Evolutionary conservation across 1,284 basidiomycete genomes (phyloP).

Genomic region (Microbotryum scabiosae): DNA sequence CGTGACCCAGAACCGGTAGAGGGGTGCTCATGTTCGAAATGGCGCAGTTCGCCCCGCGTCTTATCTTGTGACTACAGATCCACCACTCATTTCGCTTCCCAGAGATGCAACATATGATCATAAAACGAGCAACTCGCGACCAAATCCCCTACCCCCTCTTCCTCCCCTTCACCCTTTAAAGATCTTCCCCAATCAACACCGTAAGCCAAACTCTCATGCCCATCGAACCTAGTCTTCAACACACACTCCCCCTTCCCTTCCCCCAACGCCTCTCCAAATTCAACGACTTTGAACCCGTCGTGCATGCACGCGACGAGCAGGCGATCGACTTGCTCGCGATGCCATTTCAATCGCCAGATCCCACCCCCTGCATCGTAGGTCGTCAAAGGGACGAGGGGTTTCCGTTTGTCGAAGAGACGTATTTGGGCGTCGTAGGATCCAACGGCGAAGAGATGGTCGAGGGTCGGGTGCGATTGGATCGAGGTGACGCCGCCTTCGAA

Average conservation of each 20-base stretch:
- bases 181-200: constrained; percentile 71
- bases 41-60: too few species aligned
- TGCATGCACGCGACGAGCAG: constrained; percentile 94
- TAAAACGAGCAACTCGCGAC: constrained; percentile 95
- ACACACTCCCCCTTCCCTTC: constrained; percentile 31
- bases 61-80: too few species aligned
- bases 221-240: constrained; percentile 58
- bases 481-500: constrained; percentile 91
- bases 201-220: constrained; percentile 80
- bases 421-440: constrained; percentile 86
- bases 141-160: constrained; percentile 44
- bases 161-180: constrained; percentile 31
- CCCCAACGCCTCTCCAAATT: constrained; percentile 40
- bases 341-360: constrained; percentile 94
- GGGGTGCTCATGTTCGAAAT: too few species aligned
- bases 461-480: constrained; percentile 72
- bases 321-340: constrained; percentile 58
- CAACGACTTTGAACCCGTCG: constrained; percentile 81
- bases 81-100: constrained; percentile 44
- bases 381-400: constrained; percentile 52
- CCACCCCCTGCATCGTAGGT: constrained; percentile 75
- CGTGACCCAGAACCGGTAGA: too few species aligned
- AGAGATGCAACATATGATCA: constrained; percentile 75
- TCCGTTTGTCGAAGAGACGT: constrained; percentile 74
- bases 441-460: constrained; percentile 76